Evolutionary conservation across 164 flowering plant genomes (phyloP), one percentile per base, ranked within the genome.

Genomic region (Saururus chinensis): DNA sequence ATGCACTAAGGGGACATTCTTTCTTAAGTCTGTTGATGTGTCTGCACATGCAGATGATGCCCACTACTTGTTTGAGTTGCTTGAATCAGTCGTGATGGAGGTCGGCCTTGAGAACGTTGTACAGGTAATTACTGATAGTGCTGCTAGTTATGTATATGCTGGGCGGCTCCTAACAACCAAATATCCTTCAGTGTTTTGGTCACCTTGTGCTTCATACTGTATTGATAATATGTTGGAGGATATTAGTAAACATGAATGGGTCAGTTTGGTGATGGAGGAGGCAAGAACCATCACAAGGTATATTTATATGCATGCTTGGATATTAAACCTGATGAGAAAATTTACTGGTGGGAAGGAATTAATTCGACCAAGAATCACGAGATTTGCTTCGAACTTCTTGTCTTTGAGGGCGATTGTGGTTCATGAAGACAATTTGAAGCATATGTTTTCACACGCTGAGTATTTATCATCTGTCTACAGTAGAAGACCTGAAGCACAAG

Each of bases 121-220:
- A 59, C 95, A 88, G 73, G 81, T 88, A 42, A 73, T 88, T 61
- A 85, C 91, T 4, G 84, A 82, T 72, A 66, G 73, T 61, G 65
- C 76, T 22, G 74, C 77, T 20, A 73, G 74, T 76, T 81, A 75
- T 74, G 73, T 75, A 55, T 70, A 70, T 73, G 89, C 85, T 1
- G 89, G 88, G 57, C 79, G 79, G 75, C 81, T 79, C 68, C 78
- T 88, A 20, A 78, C 80, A 79, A 60, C 77, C 35, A 82, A 77
- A 70, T 81, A 82, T 57, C 67, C 68, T 59, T 70, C 88, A 26
- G 52, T 88, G 63, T 88, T 84, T 66, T 85, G 89, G 85, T 75
- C 84, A 55, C 87, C 89, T 23, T 88, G 92, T 80, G 96, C 89
- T 57, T 76, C 89, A 40, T 68, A 75, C 77, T 85, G 88, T 65